Evolutionary conservation across 177 flowering plant species (phyloP).

Genomic region (Vitis hybrid): DNA sequence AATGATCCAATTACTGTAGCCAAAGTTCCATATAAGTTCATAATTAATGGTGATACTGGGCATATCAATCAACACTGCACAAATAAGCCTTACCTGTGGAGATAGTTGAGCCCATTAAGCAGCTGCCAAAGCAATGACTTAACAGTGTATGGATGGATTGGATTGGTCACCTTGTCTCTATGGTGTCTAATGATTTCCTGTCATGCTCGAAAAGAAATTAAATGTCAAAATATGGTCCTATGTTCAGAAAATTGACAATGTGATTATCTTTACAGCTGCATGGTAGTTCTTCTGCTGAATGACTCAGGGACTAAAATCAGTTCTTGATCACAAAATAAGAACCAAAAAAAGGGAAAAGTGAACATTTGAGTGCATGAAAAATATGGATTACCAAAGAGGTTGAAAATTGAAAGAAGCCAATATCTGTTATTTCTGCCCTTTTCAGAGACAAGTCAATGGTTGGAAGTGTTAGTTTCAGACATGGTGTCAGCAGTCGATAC

Average conservation of each 20-base stretch:
- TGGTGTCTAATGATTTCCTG: conserved; percentile 97
- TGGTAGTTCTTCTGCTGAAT: too few relatives aligned
- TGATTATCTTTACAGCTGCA: too few relatives aligned
- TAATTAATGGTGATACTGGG: not conserved
- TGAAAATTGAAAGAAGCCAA: too few relatives aligned
- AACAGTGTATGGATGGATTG: conserved; percentile 82
- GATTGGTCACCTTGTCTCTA: conserved; percentile 81
- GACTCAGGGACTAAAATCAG: too few relatives aligned
- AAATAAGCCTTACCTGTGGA: conserved; percentile 65
- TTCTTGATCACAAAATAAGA: too few relatives aligned
- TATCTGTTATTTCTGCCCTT: too few relatives aligned
- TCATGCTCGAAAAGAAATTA: not conserved
- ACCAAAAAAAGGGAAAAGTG: too few relatives aligned
- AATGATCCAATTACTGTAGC: conserved; percentile 92
- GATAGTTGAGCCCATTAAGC: conserved; percentile 96
- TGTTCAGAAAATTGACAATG: not conserved
- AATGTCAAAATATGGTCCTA: not conserved
- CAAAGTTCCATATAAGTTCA: conserved; percentile 5
- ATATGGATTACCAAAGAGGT: too few relatives aligned
- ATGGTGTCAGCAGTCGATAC: too few relatives aligned
- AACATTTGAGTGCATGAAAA: too few relatives aligned
- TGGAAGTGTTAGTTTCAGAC: too few relatives aligned
- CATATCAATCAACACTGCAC: not conserved
- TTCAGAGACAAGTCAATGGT: too few relatives aligned
- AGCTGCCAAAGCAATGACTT: conserved; percentile 97